phyloP scores from a whole-genome alignment of 768 basidiomycete genomes.

The Mycena epipterygia region DNA sequence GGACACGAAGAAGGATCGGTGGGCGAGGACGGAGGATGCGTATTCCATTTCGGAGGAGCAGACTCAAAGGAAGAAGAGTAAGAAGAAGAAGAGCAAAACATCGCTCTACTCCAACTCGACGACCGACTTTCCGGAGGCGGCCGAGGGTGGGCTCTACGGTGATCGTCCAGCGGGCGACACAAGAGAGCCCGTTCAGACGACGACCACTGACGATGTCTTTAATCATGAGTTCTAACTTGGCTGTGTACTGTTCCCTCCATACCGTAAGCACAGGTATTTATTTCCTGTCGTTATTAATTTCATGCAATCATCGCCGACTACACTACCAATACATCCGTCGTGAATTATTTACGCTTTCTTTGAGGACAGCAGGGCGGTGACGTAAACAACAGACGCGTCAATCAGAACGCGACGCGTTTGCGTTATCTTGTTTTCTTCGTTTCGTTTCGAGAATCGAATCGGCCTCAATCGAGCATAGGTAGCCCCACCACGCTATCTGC shows the following conservation, averaged over 20 bases:
- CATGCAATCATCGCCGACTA: too few species aligned
- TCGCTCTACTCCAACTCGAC: constrained; percentile 54
- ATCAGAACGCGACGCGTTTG: too few species aligned
- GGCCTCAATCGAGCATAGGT: too few species aligned
- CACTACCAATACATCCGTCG: too few species aligned
- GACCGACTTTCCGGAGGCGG: constrained; percentile 77
- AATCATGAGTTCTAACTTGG: constrained; percentile 72
- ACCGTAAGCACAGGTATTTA: constrained; percentile 4
- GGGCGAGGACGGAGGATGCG: constrained; percentile 90
- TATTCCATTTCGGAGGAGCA: constrained; percentile 67
- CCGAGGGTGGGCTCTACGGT: constrained; percentile 78
- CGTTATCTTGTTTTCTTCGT: too few species aligned
- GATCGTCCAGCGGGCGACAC: constrained; percentile 42
- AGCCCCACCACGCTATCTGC: too few species aligned
- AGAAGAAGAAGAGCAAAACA: constrained; percentile 68
- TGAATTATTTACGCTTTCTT: too few species aligned
- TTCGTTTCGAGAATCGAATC: too few species aligned
- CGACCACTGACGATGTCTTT: constrained; percentile 64
- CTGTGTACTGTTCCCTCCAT: not conserved
- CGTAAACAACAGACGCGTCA: too few species aligned
- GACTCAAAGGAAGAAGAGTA: constrained; percentile 66
- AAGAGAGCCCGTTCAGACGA: constrained; percentile 33
- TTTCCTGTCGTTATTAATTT: not conserved
- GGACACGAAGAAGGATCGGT: constrained; percentile 89
- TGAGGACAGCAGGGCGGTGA: too few species aligned